These are phyloP conservation scores for Grigorovia humatica DNA, from an alignment of 805 yeast species.

Conservation along the genomic window DNA sequence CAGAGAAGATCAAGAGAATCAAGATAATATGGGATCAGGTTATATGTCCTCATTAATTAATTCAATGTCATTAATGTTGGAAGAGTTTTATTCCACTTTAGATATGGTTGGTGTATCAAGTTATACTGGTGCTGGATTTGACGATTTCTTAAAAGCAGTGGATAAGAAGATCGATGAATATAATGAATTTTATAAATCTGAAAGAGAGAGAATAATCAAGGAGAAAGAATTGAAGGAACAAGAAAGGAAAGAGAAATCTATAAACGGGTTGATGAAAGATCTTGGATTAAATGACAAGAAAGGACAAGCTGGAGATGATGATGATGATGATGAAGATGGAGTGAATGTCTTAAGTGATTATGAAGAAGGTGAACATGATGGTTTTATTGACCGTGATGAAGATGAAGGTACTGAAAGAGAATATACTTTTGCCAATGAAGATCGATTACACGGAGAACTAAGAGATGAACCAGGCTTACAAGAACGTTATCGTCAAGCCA, in stretches of 20 bases:
- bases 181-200: slow-evolving; percentile 70
- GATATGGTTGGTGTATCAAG: slow-evolving; percentile 92
- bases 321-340: slow-evolving; percentile 45
- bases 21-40: slow-evolving; percentile 51
- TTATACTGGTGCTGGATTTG: slow-evolving; percentile 89
- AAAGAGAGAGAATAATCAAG: slow-evolving; percentile 70
- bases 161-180: slow-evolving; percentile 83
- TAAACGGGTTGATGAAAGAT: slow-evolving; percentile 74
- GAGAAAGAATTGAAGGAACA: slow-evolving; percentile 70
- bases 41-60: slow-evolving; percentile 91
- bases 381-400: slow-evolving; percentile 35
- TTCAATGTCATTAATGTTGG: slow-evolving; percentile 91
- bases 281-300: slow-evolving; percentile 48
- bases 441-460: slow-evolving; percentile 48
- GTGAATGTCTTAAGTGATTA: slow-evolving; percentile 41
- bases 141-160: slow-evolving; percentile 76
- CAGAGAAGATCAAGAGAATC: slow-evolving; percentile 53
- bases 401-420: slow-evolving; percentile 52
- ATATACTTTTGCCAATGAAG: slow-evolving; percentile 61
- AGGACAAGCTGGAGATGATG: slow-evolving; percentile 21
- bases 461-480: slow-evolving; percentile 40
- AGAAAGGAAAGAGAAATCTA: slow-evolving; percentile 56
- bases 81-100: slow-evolving; percentile 86
- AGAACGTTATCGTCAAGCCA: slow-evolving; percentile 62
- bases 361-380: slow-evolving; percentile 36